A percentile compares a stretch with the other conserved stretches of the same genome.
phyloP scores from a whole-genome alignment of 1,284 basidiomycete species.

The Ustilago nuda region DNA sequence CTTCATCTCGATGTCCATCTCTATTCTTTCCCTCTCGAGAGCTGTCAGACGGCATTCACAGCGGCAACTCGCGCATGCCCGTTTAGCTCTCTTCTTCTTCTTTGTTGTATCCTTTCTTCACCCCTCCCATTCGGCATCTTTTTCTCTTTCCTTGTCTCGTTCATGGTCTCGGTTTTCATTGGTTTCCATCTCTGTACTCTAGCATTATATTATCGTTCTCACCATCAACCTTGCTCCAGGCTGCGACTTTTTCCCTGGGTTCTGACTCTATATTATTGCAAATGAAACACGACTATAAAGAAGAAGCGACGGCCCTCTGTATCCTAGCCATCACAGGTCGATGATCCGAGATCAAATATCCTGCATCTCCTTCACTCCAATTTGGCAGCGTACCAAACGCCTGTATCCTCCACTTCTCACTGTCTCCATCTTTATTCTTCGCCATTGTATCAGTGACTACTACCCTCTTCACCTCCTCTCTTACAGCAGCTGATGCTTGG shows the following conservation, averaged over 20 bases:
- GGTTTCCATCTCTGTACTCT: constrained; percentile 23
- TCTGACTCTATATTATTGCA: neutral
- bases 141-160: constrained; percentile 14
- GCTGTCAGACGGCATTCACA: constrained; percentile 31
- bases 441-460: neutral
- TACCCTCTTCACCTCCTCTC: neutral
- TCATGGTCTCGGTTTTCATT: constrained; percentile 2
- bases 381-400: constrained; percentile 45
- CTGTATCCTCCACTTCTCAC: constrained; percentile 39
- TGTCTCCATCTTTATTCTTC: neutral
- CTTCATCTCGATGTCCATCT: neutral
- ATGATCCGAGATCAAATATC: constrained; percentile 54
- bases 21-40: neutral
- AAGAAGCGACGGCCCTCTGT: constrained; percentile 17
- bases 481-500: neutral
- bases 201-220: constrained; percentile 23
- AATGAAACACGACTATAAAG: neutral
- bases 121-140: neutral
- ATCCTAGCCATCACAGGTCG: constrained; percentile 46
- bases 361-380: constrained; percentile 58
- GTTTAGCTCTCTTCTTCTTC: neutral
- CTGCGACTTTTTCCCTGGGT: neutral
- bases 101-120: neutral
- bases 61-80: constrained; percentile 49
- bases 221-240: neutral